A percentile compares a stretch with the other conserved stretches of the same genome.
These are phyloP conservation scores for Diaporthe velutina DNA, from an alignment of 2,329 filamentous ascomycete species.

Conservation along the genomic window DNA sequence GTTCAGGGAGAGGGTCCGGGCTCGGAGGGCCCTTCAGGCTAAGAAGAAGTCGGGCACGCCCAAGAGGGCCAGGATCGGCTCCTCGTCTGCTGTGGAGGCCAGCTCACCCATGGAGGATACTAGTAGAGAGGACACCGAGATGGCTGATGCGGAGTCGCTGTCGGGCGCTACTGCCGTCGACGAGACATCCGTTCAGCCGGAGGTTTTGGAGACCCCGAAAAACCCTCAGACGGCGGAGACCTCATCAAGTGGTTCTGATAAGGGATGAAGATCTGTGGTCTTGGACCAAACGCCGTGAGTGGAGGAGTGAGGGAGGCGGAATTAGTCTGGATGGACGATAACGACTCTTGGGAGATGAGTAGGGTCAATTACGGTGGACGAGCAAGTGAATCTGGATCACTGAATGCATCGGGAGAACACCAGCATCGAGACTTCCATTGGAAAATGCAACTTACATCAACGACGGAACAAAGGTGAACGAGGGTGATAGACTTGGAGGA, in stretches of 20 bases:
- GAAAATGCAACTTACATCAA: background rate
- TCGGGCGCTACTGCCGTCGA: conserved; percentile 27
- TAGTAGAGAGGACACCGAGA: background rate
- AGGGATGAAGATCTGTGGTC: background rate
- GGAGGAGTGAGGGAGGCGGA: background rate
- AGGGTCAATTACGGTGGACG: background rate
- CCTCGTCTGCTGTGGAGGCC: background rate
- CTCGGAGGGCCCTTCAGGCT: background rate
- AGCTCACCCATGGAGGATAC: background rate
- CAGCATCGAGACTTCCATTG: background rate
- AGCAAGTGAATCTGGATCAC: background rate
- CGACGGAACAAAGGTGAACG: background rate
- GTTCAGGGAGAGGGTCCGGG: conserved; percentile 18
- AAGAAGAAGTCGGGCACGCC: background rate
- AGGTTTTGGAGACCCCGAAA: background rate
- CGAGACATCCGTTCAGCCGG: background rate
- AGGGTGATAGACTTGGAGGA: background rate
- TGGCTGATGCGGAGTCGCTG: conserved; percentile 23
- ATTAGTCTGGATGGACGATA: background rate
- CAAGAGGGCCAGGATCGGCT: background rate
- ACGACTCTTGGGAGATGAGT: background rate
- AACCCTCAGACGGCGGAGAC: too few relatives aligned
- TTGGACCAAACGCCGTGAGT: background rate
- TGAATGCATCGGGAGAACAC: background rate
- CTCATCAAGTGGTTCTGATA: background rate